Evolutionary conservation across 2,329 filamentous ascomycete genomes (phyloP).

Genomic region (Pseudonectria buxi): DNA sequence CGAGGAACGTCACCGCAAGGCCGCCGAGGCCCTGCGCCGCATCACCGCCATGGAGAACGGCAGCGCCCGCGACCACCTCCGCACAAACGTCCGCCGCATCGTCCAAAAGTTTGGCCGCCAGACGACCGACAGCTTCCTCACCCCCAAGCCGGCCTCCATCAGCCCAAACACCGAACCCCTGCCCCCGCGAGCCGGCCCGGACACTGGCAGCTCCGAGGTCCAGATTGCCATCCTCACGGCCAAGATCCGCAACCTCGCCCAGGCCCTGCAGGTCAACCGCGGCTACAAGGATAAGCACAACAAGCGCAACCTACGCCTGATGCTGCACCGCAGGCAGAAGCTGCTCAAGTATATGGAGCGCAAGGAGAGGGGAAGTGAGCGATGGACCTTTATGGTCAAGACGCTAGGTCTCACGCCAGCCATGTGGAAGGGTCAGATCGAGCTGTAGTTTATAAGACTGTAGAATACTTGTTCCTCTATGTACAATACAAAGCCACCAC

Average conservation of each 20-base stretch:
- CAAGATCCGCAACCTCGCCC: slow-evolving; percentile 78
- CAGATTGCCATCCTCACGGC: slow-evolving; percentile 92
- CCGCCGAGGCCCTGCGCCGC: slow-evolving; percentile 67
- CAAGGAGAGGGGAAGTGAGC: slow-evolving; percentile 83
- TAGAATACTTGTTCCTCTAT: slow-evolving; percentile 41
- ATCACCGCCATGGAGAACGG: slow-evolving; percentile 74
- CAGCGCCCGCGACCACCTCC: slow-evolving; percentile 69
- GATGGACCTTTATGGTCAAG: slow-evolving; percentile 81
- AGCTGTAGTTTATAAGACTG: slow-evolving; percentile 29
- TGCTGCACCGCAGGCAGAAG: slow-evolving; percentile 87
- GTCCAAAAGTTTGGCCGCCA: slow-evolving; percentile 86
- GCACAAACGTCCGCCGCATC: slow-evolving; percentile 78
- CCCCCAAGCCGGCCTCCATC: slow-evolving; percentile 50
- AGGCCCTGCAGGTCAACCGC: slow-evolving; percentile 58
- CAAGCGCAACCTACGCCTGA: slow-evolving; percentile 77
- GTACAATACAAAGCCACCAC: slow-evolving; percentile 40
- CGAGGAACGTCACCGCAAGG: slow-evolving; percentile 54
- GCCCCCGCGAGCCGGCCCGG: slow-evolving; percentile 66
- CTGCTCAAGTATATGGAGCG: slow-evolving; percentile 76
- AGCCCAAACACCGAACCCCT: slow-evolving; percentile 32
- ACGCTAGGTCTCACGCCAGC: slow-evolving; percentile 80
- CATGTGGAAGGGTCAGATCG: slow-evolving; percentile 85
- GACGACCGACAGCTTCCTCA: slow-evolving; percentile 68
- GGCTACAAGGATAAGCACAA: slow-evolving; percentile 88
- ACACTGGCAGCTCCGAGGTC: slow-evolving; percentile 95